phyloP scores from a whole-genome alignment of 2,329 filamentous ascomycete species.

The Ophiosphaerella herpotricha region DNA sequence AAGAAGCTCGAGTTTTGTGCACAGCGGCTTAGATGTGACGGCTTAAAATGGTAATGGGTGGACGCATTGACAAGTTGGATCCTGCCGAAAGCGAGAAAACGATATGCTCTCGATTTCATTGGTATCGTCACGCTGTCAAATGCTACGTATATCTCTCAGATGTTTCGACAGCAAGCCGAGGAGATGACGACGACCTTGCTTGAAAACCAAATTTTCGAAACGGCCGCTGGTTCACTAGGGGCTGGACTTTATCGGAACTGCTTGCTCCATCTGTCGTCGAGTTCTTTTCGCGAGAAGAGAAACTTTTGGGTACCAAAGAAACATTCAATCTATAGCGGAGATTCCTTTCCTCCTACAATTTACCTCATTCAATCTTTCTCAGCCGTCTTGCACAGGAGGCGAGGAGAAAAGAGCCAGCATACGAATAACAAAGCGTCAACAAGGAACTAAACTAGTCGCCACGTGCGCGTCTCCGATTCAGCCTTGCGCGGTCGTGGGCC shows the following conservation, averaged over 20 bases:
- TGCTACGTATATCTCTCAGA: background rate
- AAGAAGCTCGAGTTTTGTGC: background rate
- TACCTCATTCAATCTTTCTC: too few species aligned
- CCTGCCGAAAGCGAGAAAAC: background rate
- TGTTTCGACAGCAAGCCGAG: background rate
- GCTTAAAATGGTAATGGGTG: background rate
- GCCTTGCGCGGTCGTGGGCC: too few species aligned
- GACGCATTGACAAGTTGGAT: background rate
- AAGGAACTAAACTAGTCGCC: too few species aligned
- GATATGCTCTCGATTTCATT: background rate
- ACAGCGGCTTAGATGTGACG: background rate
- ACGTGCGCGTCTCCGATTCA: too few species aligned
- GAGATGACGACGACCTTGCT: background rate
- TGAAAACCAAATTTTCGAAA: slow-evolving; percentile 6
- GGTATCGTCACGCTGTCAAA: background rate
- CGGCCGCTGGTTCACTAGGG: slow-evolving; percentile 19
- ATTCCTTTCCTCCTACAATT: too few species aligned
- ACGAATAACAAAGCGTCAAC: too few species aligned
- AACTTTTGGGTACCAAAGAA: slow-evolving; percentile 12
- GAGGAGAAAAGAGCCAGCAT: too few species aligned
- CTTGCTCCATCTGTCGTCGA: slow-evolving; percentile 16
- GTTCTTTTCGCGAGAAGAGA: slow-evolving; percentile 19
- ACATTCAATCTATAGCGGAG: background rate
- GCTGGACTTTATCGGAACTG: slow-evolving; percentile 17
- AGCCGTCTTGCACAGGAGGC: too few species aligned